Base-by-base conservation (phyloP, 2,329 filamentous ascomycete genomes). In the Lecanicillium sp. region DNA sequence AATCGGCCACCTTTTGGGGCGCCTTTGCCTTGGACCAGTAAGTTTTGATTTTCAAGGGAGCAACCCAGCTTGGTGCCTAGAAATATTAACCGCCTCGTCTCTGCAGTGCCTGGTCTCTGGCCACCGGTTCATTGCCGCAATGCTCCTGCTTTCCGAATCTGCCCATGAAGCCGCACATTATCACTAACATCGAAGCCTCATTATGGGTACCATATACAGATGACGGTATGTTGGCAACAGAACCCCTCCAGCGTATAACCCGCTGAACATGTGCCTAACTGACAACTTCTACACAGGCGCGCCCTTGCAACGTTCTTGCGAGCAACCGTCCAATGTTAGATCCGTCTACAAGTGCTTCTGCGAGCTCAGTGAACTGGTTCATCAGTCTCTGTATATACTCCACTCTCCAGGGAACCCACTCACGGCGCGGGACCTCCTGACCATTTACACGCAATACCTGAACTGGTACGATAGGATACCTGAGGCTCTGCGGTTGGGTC, bases 401-500 rank as follows among this genome's bases (percentile, higher is more conserved):
- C 83, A 86, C 52, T 80, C 82, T 4, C 83, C 84, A 0, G 77
- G 74, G 12, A 71, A 73, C 40, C 74, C 74, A 5, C 66, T 87
- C 32, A 83, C 77, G 1, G 79, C 78, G 46, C 70, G 72, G 29
- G 74, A 76, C 29, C 62, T 87, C 2, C 63, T 85, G 8, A 69
- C 66, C 34, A 75, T 77, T 18, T 86, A 87, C 47, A 77, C 72
- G 0, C 72, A 79, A 47, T 87, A 84, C 48, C 66, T 84, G 13
- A 72, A 77, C 37, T 88, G 83, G 83, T 86, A 86, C 53, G 74
- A 77, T 41, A 66, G 64, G 18, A 73, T 88, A 43, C 83, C 83
- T 1, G 69, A 76, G 42, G 71, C 76, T 2, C 63, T 87, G 36
- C 67, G 73, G 17, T 57, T 87, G 3, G 77, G 78, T 2, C 73